Evolutionary conservation across 306 rosid species (phyloP).

Genomic region (Cucurbita argyrosperma): DNA sequence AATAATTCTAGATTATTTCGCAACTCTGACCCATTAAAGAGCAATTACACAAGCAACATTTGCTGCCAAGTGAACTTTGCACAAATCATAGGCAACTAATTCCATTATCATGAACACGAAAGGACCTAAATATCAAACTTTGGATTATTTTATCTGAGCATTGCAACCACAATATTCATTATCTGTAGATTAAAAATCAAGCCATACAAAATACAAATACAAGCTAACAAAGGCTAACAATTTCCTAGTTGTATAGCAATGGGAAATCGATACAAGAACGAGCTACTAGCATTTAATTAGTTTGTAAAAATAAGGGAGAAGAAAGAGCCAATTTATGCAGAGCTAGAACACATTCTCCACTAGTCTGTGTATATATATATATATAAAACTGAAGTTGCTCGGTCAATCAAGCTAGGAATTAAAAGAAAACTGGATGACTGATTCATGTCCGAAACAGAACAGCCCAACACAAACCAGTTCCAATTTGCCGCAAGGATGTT

Average conservation of each 20-base stretch:
- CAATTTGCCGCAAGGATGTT: no score
- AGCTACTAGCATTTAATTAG: no score
- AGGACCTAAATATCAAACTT: not conserved
- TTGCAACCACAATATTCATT: not conserved
- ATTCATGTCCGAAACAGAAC: not conserved
- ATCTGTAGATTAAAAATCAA: no score
- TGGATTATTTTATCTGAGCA: not conserved
- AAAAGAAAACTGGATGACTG: not conserved
- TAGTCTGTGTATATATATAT: not conserved
- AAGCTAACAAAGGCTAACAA: not conserved
- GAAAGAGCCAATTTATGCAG: no score
- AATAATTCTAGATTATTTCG: not conserved
- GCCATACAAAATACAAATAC: not conserved
- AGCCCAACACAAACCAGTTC: not conserved
- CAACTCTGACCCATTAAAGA: not conserved
- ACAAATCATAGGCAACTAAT: not conserved
- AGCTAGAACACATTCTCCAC: not conserved
- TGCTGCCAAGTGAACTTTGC: not conserved
- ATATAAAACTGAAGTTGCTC: no score
- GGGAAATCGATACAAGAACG: no score
- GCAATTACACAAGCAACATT: not conserved
- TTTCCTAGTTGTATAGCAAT: no score
- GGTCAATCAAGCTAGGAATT: not conserved
- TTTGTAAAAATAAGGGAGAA: no score
- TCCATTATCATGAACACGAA: not conserved